Evolutionary conservation across 192 early-diverging fungal species (phyloP).

Genomic region (Rhizophagus clarus): DNA sequence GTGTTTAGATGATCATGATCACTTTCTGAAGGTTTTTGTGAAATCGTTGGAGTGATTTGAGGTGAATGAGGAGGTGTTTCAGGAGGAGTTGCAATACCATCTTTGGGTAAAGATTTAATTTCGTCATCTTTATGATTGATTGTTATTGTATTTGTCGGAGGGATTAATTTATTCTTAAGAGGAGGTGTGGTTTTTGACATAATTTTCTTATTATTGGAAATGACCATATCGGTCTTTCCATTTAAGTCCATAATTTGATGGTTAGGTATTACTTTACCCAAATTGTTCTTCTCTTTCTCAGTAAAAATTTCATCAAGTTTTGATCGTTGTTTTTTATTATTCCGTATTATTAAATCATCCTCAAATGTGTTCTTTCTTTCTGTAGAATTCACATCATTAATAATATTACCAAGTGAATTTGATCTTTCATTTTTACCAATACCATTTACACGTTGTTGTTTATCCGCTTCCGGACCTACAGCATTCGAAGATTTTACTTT

Average conservation of each 20-base stretch:
- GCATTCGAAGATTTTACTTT: slow-evolving; percentile 6
- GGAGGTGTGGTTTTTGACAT: background rate
- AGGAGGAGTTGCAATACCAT: slow-evolving; percentile 21
- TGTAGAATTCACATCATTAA: background rate
- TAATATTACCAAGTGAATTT: background rate
- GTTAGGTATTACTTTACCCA: background rate
- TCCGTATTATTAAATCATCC: background rate
- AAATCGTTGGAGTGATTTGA: background rate
- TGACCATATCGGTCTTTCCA: background rate
- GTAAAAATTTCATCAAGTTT: background rate
- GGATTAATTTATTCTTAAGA: slow-evolving; percentile 4
- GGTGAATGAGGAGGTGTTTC: slow-evolving; percentile 1
- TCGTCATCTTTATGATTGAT: background rate
- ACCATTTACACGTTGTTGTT: background rate
- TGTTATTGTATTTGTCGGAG: background rate
- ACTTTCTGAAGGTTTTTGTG: background rate
- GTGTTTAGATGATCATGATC: background rate
- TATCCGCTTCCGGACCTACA: slow-evolving; percentile 4
- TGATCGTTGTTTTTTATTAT: background rate
- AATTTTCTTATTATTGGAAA: background rate
- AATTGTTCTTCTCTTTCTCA: background rate
- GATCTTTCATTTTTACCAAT: background rate
- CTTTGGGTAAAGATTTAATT: background rate
- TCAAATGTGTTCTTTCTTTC: background rate
- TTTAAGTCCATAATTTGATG: background rate